These are phyloP conservation scores for Podaxis sp. DNA, from an alignment of 768 basidiomycete genomes.

Conservation along the genomic window DNA sequence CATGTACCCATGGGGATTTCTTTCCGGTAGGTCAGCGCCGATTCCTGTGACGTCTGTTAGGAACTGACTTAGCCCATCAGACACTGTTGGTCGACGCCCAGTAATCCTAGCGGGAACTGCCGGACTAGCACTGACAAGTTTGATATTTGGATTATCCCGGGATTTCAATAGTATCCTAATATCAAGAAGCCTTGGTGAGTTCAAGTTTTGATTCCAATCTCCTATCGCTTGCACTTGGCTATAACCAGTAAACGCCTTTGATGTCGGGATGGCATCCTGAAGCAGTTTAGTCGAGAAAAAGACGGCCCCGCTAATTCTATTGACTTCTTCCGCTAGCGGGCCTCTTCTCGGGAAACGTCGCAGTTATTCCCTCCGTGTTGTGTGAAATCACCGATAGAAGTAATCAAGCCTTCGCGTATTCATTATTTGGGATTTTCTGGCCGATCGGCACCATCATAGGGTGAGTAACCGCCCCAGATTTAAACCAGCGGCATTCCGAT, in stretches of 20 bases:
- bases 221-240: neutral
- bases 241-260: neutral
- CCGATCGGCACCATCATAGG: constrained; percentile 57
- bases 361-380: constrained; percentile 58
- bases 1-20: constrained; percentile 59
- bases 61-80: constrained; percentile 24
- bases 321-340: constrained; percentile 39
- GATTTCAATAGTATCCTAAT: constrained; percentile 44
- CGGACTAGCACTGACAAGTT: constrained; percentile 45
- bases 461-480: constrained; percentile 28
- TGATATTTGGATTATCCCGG: constrained; percentile 56
- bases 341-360: constrained; percentile 56
- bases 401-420: constrained; percentile 55
- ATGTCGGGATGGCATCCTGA: neutral
- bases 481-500: neutral
- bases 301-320: constrained; percentile 6
- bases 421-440: constrained; percentile 58
- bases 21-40: constrained; percentile 39
- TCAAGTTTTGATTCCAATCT: neutral
- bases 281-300: neutral
- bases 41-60: neutral
- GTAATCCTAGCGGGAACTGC: constrained; percentile 52
- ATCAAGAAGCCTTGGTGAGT: constrained; percentile 47
- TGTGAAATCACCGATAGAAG: constrained; percentile 59
- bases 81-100: constrained; percentile 59